A percentile compares a stretch with the other conserved stretches of the same genome.
phyloP scores from a whole-genome alignment of 768 basidiomycete species.

The Boletus bicolor region DNA sequence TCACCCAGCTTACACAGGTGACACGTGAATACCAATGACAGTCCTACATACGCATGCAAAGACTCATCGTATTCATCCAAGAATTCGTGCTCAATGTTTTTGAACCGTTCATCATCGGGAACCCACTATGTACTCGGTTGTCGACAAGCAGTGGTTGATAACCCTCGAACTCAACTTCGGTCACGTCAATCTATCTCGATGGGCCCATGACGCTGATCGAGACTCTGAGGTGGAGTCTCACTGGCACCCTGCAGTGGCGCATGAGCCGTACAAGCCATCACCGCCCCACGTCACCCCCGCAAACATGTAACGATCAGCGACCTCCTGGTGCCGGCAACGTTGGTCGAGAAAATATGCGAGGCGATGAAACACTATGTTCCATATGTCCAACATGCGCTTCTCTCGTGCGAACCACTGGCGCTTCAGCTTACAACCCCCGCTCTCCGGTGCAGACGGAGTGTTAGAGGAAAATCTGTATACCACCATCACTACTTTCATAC shows the following conservation, averaged over 20 bases:
- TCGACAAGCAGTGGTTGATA: too few relatives aligned
- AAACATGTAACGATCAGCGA: neutral
- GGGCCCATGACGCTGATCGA: neutral
- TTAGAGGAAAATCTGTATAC: neutral
- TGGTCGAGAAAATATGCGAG: neutral
- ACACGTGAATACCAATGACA: too few relatives aligned
- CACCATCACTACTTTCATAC: neutral
- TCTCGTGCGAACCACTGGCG: conserved; percentile 1
- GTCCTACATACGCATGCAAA: too few relatives aligned
- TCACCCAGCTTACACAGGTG: too few relatives aligned
- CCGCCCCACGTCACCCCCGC: neutral
- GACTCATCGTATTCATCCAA: neutral
- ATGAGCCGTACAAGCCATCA: neutral
- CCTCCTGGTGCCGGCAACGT: neutral
- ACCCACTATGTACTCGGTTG: neutral
- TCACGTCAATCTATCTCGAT: neutral
- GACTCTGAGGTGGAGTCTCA: conserved; percentile 6
- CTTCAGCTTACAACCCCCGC: neutral
- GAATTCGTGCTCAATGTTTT: neutral
- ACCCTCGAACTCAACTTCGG: neutral
- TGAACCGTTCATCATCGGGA: neutral
- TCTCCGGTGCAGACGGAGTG: neutral
- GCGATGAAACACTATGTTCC: conserved; percentile 1
- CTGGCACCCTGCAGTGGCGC: neutral
- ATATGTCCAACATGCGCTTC: neutral